phyloP scores from a whole-genome alignment of 2,329 filamentous ascomycete genomes.

The Colletotrichum sp. region DNA sequence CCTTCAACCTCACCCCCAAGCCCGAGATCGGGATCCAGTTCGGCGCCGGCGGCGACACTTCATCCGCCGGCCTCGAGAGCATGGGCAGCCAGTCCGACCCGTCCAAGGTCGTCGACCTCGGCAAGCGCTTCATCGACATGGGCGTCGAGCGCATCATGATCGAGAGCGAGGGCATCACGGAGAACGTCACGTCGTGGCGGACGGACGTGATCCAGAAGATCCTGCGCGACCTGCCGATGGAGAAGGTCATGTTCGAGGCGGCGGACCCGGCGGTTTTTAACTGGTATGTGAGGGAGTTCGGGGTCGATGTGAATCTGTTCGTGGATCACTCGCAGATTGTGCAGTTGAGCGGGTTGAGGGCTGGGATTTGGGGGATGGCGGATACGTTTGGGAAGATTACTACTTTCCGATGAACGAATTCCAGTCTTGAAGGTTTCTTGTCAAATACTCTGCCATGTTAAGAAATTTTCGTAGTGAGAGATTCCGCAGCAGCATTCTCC shows the following conservation, averaged over 20 bases:
- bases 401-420: background rate
- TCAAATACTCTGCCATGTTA: rapidly evolving
- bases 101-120: conserved; percentile 52
- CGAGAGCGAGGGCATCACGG: conserved; percentile 64
- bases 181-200: conserved; percentile 56
- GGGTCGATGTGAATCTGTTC: conserved; percentile 61
- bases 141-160: conserved; percentile 63
- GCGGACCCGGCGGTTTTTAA: conserved; percentile 61
- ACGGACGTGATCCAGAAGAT: conserved; percentile 57
- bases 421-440: background rate
- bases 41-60: conserved; percentile 59
- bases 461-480: background rate
- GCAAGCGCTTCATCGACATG: conserved; percentile 52
- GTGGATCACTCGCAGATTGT: conserved; percentile 64
- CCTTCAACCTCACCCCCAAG: conserved; percentile 54
- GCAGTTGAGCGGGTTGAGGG: conserved; percentile 54
- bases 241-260: conserved; percentile 64
- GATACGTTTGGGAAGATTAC: conserved; percentile 56
- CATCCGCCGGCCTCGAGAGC: conserved; percentile 47
- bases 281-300: conserved; percentile 62
- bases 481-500: background rate
- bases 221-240: conserved; percentile 52
- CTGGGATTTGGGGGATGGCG: conserved; percentile 45
- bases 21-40: conserved; percentile 63
- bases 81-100: conserved; percentile 52